Evolutionary conservation across 495 filamentous ascomycete genomes (phyloP).

Genomic region (Talaromyces borbonicus): DNA sequence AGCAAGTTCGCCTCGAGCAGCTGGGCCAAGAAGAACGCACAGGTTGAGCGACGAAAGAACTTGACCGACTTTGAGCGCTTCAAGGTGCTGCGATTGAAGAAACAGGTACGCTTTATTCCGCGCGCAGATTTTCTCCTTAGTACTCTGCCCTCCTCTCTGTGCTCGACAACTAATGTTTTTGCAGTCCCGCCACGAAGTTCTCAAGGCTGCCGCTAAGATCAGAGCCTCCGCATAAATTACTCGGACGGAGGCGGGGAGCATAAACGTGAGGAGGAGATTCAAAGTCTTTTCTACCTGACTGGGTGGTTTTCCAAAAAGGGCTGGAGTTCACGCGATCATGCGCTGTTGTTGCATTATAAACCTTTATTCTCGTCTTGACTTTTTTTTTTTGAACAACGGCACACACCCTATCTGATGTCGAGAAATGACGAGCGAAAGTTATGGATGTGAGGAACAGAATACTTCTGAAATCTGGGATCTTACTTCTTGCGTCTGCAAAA

Average conservation of each 20-base stretch:
- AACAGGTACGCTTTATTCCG: constrained; percentile 58
- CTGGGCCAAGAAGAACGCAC: constrained; percentile 82
- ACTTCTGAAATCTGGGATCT: constrained; percentile 40
- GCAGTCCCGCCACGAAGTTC: constrained; percentile 83
- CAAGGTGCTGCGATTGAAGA: constrained; percentile 96
- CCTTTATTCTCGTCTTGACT: no score
- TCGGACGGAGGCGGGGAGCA: constrained; percentile 32
- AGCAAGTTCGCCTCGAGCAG: constrained; percentile 77
- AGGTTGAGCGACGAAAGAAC: constrained; percentile 73
- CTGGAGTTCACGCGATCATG: constrained; percentile 34
- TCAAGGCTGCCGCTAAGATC: constrained; percentile 81
- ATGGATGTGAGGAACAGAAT: constrained; percentile 15
- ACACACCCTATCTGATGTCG: constrained; percentile 18
- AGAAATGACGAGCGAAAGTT: no score
- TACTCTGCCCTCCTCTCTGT: background rate
- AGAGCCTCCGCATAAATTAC: constrained; percentile 44
- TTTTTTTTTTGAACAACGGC: constrained; percentile 35
- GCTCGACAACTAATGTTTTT: constrained; percentile 11
- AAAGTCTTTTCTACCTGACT: constrained; percentile 22
- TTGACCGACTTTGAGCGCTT: constrained; percentile 98
- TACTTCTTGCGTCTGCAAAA: constrained; percentile 10
- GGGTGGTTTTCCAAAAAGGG: constrained; percentile 35
- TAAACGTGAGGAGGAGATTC: constrained; percentile 23
- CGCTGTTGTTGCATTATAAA: constrained; percentile 39
- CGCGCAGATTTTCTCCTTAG: background rate